Evolutionary conservation across 2,329 filamentous ascomycete species (phyloP), one percentile per base, ranked within the genome.

Genomic region (Trichoderma sp.): DNA sequence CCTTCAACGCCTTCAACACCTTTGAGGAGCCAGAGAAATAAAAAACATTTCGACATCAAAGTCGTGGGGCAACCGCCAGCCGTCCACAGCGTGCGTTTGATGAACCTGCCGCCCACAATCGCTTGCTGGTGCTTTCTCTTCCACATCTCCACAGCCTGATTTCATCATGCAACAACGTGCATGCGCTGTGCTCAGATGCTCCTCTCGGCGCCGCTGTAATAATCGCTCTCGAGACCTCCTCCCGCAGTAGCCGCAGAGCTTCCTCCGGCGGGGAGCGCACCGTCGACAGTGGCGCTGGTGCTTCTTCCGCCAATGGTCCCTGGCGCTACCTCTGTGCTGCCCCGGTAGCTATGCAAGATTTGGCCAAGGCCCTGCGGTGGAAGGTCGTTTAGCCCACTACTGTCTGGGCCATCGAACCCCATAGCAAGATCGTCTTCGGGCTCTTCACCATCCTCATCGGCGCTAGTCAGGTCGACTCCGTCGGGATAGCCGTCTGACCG

Each of bases 201-300:
- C 24, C 76, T 74, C 62, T 78, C 74, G 12, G 71, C 70, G 28
- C 77, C 77, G 51, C 73, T 79, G 63, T 69, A 76, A 67, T 77
- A 78, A 0, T 75, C 74, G 61, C 79, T 81, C 65, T 73, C 74
- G 1, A 73, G 71, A 5, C 74, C 78, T 4, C 78, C 78, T 4
- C 78, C 78, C 17, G 75, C 78, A 2, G 79, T 81, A 5, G 79
- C 79, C 7, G 72, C 74, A 3, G 79, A 81, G 39, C 77, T 80
- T 6, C 73, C 73, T 21, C 69, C 70, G 0, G 73, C 71, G 0
- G 73, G 72, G 7, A 69, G 62, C 12, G 68, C 67, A 3, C 69
- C 65, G 7, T 77, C 74, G 7, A 67, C 68, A 47, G 71, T 74
- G 12, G 71, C 71, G 44, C 73, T 78, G 58, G 75, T 76, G 44